Conservation (phyloP, 2,329 filamentous ascomycete species). For the Penicillium frequentans region DNA sequence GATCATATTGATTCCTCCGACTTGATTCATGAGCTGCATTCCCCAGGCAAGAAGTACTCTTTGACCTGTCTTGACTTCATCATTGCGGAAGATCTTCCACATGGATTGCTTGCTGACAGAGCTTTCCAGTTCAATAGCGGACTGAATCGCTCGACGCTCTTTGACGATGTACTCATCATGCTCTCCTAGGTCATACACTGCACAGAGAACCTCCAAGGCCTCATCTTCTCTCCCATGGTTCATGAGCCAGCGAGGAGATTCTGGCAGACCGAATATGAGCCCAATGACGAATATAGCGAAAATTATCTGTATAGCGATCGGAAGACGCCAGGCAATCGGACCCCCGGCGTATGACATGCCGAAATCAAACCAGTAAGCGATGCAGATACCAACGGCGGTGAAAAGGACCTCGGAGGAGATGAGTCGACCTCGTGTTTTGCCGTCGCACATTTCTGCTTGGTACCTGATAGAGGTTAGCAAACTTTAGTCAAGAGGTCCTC, state of each 20-base stretch:
- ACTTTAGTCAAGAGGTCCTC: neutral
- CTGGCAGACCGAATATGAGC: slow-evolving; percentile 9
- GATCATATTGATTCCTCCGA: slow-evolving; percentile 11
- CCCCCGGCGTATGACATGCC: slow-evolving; percentile 40
- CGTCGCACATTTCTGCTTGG: slow-evolving; percentile 43
- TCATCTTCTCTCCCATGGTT: slow-evolving; percentile 8
- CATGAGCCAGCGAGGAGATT: slow-evolving; percentile 14
- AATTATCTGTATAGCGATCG: slow-evolving; percentile 25
- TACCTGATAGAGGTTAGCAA: slow-evolving; percentile 13
- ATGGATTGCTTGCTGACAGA: slow-evolving; percentile 27
- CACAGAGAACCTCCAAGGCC: slow-evolving; percentile 6
- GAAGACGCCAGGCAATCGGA: slow-evolving; percentile 21
- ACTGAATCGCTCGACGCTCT: slow-evolving; percentile 6
- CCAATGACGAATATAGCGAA: slow-evolving; percentile 24
- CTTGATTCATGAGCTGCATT: slow-evolving; percentile 13
- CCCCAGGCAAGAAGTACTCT: slow-evolving; percentile 47
- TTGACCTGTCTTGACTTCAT: slow-evolving; percentile 41
- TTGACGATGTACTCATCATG: slow-evolving; percentile 4
- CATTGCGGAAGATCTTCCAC: slow-evolving; percentile 42
- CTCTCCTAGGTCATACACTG: slow-evolving; percentile 5
- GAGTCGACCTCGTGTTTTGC: slow-evolving; percentile 38
- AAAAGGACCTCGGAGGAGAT: slow-evolving; percentile 38
- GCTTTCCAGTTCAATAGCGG: slow-evolving; percentile 8
- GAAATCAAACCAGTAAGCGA: slow-evolving; percentile 44
- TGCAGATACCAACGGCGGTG: slow-evolving; percentile 31